Evolutionary conservation across 2,329 filamentous ascomycete species (phyloP).

Genomic region (Parastagonospora nodorum): DNA sequence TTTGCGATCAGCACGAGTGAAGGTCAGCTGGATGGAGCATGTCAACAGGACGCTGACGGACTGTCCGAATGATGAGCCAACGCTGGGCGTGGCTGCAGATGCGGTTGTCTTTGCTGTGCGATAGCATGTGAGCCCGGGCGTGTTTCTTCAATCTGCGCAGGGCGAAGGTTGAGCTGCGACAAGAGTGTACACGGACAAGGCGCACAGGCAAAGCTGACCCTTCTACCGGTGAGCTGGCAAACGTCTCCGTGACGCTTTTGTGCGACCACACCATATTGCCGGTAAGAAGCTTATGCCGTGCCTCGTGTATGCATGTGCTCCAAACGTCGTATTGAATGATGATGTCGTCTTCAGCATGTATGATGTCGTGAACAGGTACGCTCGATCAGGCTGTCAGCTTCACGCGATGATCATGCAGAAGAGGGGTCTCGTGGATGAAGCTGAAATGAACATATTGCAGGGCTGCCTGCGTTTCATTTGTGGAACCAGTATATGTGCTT

Average conservation of each 20-base stretch:
- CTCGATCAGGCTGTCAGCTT: background rate
- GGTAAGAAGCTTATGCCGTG: conserved; percentile 1
- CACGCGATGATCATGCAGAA: background rate
- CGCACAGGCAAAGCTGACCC: background rate
- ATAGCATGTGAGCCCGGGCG: conserved; percentile 6
- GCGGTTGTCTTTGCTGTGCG: background rate
- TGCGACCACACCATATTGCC: conserved; percentile 1
- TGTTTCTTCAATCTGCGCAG: conserved; percentile 4
- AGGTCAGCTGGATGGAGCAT: background rate
- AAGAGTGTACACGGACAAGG: background rate
- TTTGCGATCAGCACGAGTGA: conserved; percentile 4
- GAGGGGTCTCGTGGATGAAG: background rate
- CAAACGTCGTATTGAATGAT: background rate
- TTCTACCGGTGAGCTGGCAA: conserved; percentile 9
- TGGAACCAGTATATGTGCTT: background rate
- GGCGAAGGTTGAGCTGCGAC: background rate
- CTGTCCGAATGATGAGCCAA: background rate
- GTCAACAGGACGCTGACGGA: background rate
- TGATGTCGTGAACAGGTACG: background rate
- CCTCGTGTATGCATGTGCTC: conserved; percentile 5
- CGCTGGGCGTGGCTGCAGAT: background rate
- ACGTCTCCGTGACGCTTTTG: background rate
- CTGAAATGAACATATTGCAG: background rate
- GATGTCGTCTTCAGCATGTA: background rate
- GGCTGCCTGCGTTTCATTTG: conserved; percentile 2